Percentiles rank a stretch among this genome's conserved stretches.
Conservation (phyloP, 1,284 basidiomycete genomes). For the Heterobasidion parviporum region DNA sequence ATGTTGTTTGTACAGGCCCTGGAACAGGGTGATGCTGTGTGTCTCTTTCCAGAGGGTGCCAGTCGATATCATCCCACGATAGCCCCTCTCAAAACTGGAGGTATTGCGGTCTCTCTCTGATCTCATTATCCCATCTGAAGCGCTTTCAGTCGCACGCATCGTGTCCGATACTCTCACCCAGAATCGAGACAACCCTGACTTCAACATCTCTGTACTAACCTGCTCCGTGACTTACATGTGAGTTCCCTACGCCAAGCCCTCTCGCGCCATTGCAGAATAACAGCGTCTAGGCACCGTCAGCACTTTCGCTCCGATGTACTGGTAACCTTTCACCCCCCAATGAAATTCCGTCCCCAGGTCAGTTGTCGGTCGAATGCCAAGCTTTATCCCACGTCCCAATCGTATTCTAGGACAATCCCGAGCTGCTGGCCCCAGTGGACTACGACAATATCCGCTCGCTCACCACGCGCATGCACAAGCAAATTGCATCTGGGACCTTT, state of each 20-base stretch:
- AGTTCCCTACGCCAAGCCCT: conserved; percentile 21
- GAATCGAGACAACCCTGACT: conserved; percentile 57
- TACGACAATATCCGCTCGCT: conserved; percentile 50
- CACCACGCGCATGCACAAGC: conserved; percentile 55
- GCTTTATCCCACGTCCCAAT: background rate
- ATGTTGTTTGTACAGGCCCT: conserved; percentile 42
- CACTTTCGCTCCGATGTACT: conserved; percentile 83
- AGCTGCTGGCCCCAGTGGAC: conserved; percentile 61
- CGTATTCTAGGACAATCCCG: conserved; percentile 32
- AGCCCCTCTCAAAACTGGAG: conserved; percentile 79
- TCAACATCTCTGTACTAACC: conserved; percentile 65
- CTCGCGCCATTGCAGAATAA: conserved; percentile 20
- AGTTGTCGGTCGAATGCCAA: background rate
- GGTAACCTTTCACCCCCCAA: conserved; percentile 73
- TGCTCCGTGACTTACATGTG: conserved; percentile 82
- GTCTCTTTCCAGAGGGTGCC: conserved; percentile 78
- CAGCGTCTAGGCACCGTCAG: conserved; percentile 40
- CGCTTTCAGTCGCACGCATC: conserved; percentile 59
- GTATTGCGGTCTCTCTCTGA: conserved; percentile 23
- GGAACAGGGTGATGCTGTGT: conserved; percentile 71
- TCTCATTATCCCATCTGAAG: too few relatives aligned
- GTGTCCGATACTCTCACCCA: conserved; percentile 72
- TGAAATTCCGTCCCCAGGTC: conserved; percentile 60
- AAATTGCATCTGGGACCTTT: conserved; percentile 69
- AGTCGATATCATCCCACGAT: conserved; percentile 78